phyloP scores from a whole-genome alignment of 331 rosid species.

The Rhamnella rubrinervis region DNA sequence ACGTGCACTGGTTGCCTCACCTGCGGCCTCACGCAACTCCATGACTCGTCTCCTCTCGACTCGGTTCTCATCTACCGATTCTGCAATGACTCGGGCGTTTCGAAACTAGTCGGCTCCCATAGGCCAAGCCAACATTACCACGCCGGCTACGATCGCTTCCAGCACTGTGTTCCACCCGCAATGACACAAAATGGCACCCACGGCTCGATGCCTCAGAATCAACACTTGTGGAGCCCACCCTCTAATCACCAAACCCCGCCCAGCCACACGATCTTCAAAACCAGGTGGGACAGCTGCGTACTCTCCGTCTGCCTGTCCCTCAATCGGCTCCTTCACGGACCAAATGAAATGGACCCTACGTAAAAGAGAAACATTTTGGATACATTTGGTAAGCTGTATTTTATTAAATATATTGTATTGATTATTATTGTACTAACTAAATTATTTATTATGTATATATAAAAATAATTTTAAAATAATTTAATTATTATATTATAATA shows the following conservation, averaged over 20 bases:
- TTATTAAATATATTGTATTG: too few species aligned
- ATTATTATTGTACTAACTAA: too few species aligned
- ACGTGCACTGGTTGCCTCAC: background rate
- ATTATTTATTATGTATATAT: too few species aligned
- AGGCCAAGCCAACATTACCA: slow-evolving; percentile 3
- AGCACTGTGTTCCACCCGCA: slow-evolving; percentile 12
- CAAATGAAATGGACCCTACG: slow-evolving; percentile 7
- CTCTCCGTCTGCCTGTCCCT: background rate
- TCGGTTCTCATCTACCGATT: background rate
- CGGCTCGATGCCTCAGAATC: background rate
- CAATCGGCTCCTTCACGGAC: background rate
- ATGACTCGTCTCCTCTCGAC: too few species aligned
- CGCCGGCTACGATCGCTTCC: background rate
- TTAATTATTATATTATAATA: too few species aligned
- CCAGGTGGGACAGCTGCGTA: background rate
- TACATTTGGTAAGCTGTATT: too few species aligned
- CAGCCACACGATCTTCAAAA: slow-evolving; percentile 13
- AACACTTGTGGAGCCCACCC: slow-evolving; percentile 26
- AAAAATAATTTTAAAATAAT: too few species aligned
- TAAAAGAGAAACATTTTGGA: too few species aligned
- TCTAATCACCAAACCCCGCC: slow-evolving; percentile 9
- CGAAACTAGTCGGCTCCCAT: background rate
- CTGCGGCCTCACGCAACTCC: too few species aligned
- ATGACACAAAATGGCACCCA: background rate
- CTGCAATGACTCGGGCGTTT: background rate